Base-by-base conservation (phyloP, 345 rosid genomes). In the Lagerstroemia speciosa region DNA sequence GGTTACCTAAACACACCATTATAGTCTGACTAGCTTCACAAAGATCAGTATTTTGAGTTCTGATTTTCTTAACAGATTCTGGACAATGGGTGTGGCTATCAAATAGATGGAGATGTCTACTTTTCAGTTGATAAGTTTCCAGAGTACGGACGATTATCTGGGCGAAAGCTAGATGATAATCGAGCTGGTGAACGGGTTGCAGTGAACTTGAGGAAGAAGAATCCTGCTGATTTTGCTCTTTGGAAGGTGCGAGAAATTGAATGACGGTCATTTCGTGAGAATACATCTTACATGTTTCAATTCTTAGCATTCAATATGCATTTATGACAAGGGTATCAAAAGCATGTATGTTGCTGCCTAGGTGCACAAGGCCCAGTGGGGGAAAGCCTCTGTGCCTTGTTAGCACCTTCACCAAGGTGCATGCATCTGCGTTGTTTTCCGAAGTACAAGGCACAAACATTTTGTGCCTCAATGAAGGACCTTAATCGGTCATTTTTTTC, bases 161-260 rank as follows among this genome's bases (percentile, higher is more conserved):
- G 98, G 66, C 74, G 97, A 41, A 93, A 84, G 64, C 74, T 89
- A 73, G 97, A 86, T 76, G 98, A 93, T 72, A 93, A 93, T 77
- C 86, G 97, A 67, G 97, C 96, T 37, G 98, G 97, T 61, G 98
- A 93, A 81, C 88, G 96, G 71, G 94, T 93, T 62, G 83, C 96
- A 73, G 90, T 93, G 71, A 91, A 93, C 82, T 78, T 87, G 0
- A 87, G 97, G 79, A 93, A 91, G 85, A 87, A 77, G 76, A 84
- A 91, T 76, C 98, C 96, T 15, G 98, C 98, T 30, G 96, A 93
- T 80, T 93, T 93, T 81, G 96, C 96, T 72, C 79, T 93, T 55
- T 93, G 98, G 98, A 93, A 93, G 83, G 98, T 85, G 80, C 45
- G 61, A 34, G 29, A n/a, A 52, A 57, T 26, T 75, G 33, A 60